Evolutionary conservation across 2,329 filamentous ascomycete species (phyloP).

Genomic region (Aspergillus fijiensis): DNA sequence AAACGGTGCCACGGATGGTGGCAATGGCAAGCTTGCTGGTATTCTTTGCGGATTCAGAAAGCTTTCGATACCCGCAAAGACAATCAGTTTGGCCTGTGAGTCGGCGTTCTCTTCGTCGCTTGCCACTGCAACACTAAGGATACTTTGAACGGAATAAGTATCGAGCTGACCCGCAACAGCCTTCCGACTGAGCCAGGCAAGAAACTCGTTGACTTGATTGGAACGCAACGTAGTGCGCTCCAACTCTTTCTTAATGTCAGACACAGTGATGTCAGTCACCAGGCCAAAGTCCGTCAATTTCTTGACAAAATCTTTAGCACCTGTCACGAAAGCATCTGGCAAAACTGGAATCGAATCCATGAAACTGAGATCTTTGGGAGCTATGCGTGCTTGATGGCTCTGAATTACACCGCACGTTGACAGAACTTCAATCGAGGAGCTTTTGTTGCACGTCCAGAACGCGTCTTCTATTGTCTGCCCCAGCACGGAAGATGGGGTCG

Average conservation of each 20-base stretch:
- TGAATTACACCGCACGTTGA: slow-evolving; percentile 84
- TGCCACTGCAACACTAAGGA: slow-evolving; percentile 69
- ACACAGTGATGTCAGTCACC: slow-evolving; percentile 81
- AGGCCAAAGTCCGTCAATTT: slow-evolving; percentile 82
- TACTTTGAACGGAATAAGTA: slow-evolving; percentile 60
- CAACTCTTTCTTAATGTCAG: slow-evolving; percentile 80
- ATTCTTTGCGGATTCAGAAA: slow-evolving; percentile 78
- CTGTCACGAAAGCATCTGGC: slow-evolving; percentile 70
- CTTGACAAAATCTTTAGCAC: slow-evolving; percentile 68
- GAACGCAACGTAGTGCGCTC: slow-evolving; percentile 78
- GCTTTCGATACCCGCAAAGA: slow-evolving; percentile 70
- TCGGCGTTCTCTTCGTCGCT: slow-evolving; percentile 59
- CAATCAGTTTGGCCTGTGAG: slow-evolving; percentile 68
- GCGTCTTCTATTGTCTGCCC: slow-evolving; percentile 88
- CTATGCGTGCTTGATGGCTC: slow-evolving; percentile 79
- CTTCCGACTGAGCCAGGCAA: slow-evolving; percentile 78
- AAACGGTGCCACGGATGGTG: slow-evolving; percentile 78
- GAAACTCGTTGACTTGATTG: slow-evolving; percentile 75
- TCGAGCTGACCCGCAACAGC: slow-evolving; percentile 72
- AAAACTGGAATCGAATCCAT: slow-evolving; percentile 86
- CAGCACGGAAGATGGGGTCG: slow-evolving; percentile 81
- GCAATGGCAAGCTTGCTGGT: slow-evolving; percentile 75
- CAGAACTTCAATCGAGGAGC: slow-evolving; percentile 79
- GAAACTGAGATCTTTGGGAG: slow-evolving; percentile 69
- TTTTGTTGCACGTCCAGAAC: slow-evolving; percentile 89